Base-by-base conservation (phyloP, 495 filamentous ascomycete species). In the Penicillium ucsense region DNA sequence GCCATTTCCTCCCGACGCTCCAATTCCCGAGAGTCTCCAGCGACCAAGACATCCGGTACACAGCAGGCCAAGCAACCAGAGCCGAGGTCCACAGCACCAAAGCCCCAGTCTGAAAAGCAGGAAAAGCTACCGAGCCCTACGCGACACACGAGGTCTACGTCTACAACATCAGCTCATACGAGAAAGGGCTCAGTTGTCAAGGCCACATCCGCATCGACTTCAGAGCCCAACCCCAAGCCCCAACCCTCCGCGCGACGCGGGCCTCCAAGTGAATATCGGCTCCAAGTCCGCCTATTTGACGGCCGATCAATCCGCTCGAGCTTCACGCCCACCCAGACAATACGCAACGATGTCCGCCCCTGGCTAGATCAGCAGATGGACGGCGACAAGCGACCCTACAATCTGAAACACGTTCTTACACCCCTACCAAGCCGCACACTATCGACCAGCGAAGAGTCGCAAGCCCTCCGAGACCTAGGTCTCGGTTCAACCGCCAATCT, bases 241-340 rank as follows among this genome's bases (percentile, higher is more conserved):
- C 47, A 38, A 40, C 43, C 53, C 11, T 37, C 43, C 12, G 48
- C 43, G 6, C 46, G 57, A 27, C 53, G 53, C n/a, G 50, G 51
- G 12, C 60, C 63, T 8, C 68, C 67, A 27, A 58, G 44, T n/a
- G 54, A 71, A 44, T 73, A 68, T 51, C 78, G 84, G 8, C 64
- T 97, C 5, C 89, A 92, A 55, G 79, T 95, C 36, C 81, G 91
- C 2, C 70, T 95, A 0, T 84, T 94, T 36, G 88, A 95, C 59
- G 91, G 91, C 8, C 79, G 79, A 31, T 88, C 79, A 9, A 77
- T 96, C 41, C 81, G 87, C 31, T 72, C 71, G 29, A 81, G 75
- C 20, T 95, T 97, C 60, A 66, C 76, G 0, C 76, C 80, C 39
- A 70, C 68, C 1, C 71, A 78, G 8, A 86, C 78, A 9, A 74